Conservation (phyloP, 1,139 yeast genomes). For the Saccharomyces hybrid region DNA sequence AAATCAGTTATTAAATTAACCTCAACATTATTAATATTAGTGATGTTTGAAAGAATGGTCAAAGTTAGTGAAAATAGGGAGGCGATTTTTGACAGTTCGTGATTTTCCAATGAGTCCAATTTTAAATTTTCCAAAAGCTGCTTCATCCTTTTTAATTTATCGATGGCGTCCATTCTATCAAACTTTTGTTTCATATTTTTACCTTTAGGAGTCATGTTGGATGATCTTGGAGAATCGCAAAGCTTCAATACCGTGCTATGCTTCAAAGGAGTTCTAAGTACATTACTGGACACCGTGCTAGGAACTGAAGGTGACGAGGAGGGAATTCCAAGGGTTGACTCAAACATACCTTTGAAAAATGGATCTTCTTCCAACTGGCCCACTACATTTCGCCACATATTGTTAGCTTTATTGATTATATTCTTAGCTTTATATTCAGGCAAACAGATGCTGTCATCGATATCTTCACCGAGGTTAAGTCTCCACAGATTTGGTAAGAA, state of each 20-base stretch:
- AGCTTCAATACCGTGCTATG: neutral
- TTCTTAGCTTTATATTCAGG: conserved; percentile 22
- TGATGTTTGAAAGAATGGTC: conserved; percentile 18
- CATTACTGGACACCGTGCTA: conserved; percentile 4
- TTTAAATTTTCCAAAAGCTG: conserved; percentile 12
- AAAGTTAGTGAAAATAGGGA: conserved; percentile 19
- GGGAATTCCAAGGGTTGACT: conserved; percentile 43
- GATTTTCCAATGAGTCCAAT: conserved; percentile 11
- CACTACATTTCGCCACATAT: conserved; percentile 25
- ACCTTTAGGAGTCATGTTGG: conserved; percentile 30
- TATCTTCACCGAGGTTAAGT: conserved; percentile 21
- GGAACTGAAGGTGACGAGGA: conserved; percentile 19
- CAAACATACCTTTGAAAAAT: conserved; percentile 40
- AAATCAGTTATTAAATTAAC: conserved; percentile 8
- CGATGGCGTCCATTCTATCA: conserved; percentile 19
- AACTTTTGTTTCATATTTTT: conserved; percentile 21
- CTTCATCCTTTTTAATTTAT: conserved; percentile 14
- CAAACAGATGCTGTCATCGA: conserved; percentile 14
- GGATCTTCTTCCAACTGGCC: conserved; percentile 36
- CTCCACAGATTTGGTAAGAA: conserved; percentile 27
- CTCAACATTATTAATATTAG: conserved; percentile 1
- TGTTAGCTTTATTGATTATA: conserved; percentile 26
- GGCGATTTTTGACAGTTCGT: conserved; percentile 16
- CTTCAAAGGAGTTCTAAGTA: conserved; percentile 7
- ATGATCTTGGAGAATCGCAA: conserved; percentile 24